These are phyloP conservation scores for Cordyceps militaris DNA, from an alignment of 2,329 filamentous ascomycete genomes.

Conservation along the genomic window DNA sequence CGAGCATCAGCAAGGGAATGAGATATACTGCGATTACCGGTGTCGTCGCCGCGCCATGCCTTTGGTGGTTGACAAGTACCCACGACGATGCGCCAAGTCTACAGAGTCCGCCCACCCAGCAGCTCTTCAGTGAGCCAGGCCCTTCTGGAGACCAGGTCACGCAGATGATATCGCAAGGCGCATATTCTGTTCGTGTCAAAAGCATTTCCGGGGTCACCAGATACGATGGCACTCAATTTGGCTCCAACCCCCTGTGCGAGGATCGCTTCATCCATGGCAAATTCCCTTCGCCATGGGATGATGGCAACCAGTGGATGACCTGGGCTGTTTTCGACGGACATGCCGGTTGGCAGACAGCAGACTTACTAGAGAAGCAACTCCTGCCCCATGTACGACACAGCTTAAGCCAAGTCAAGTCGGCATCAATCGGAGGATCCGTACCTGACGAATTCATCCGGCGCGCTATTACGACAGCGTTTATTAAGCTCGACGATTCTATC, in stretches of 20 bases:
- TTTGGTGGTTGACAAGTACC: neutral
- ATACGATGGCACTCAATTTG: neutral
- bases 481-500: conserved; percentile 46
- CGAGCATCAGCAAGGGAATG: neutral
- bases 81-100: neutral
- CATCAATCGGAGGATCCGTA: neutral
- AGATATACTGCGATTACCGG: neutral
- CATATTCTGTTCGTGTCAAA: neutral
- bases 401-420: neutral
- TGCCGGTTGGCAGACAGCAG: conserved; percentile 29
- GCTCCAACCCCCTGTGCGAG: neutral
- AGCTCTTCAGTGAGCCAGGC: neutral
- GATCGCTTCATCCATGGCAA: neutral
- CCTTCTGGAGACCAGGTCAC: neutral
- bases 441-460: neutral
- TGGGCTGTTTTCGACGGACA: conserved; percentile 32
- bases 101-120: neutral
- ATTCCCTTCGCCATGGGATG: neutral
- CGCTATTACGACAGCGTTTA: conserved; percentile 9
- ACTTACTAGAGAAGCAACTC: conserved; percentile 25
- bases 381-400: conserved; percentile 24
- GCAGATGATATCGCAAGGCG: neutral
- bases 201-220: neutral
- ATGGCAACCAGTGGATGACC: conserved; percentile 24
- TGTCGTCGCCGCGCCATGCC: neutral